Evolutionary conservation across 2,329 filamentous ascomycete species (phyloP).

Genomic region (Sporothrix brunneoviolacea): DNA sequence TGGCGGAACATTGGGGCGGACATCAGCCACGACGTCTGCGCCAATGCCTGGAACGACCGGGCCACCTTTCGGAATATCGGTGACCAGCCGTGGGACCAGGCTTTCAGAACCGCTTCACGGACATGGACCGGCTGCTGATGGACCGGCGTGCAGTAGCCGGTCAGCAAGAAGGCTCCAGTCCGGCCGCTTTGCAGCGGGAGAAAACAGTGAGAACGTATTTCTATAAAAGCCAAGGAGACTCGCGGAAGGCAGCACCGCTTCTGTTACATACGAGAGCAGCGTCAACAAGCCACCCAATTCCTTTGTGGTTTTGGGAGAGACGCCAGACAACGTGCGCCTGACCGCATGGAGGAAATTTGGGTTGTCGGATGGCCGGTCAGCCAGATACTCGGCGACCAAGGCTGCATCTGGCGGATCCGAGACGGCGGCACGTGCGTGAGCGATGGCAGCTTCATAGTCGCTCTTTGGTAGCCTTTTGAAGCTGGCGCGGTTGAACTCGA

Average conservation of each 20-base stretch:
- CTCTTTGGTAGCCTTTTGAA: slow-evolving; percentile 42
- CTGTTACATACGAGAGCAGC: slow-evolving; percentile 33
- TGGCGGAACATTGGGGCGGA: slow-evolving; percentile 48
- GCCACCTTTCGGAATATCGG: slow-evolving; percentile 47
- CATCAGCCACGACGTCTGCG: slow-evolving; percentile 48
- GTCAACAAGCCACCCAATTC: slow-evolving; percentile 34
- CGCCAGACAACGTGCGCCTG: slow-evolving; percentile 33
- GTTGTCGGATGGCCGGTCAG: slow-evolving; percentile 43
- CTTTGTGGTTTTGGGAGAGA: slow-evolving; percentile 28
- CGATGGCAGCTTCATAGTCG: slow-evolving; percentile 43
- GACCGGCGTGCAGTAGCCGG: slow-evolving; percentile 58
- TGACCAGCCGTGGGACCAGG: slow-evolving; percentile 55
- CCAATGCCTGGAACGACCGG: slow-evolving; percentile 48
- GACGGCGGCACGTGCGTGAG: slow-evolving; percentile 30
- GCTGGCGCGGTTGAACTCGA: slow-evolving; percentile 28
- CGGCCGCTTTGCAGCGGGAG: slow-evolving; percentile 28
- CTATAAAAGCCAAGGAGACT: background rate
- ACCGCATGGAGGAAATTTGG: slow-evolving; percentile 47
- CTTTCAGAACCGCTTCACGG: slow-evolving; percentile 55
- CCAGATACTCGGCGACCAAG: slow-evolving; percentile 46
- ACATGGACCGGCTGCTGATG: slow-evolving; percentile 53
- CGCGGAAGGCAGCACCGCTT: no score
- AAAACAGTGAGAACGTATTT: background rate
- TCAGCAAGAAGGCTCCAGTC: slow-evolving; percentile 57
- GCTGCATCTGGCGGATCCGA: slow-evolving; percentile 31